Conservation (phyloP, 768 basidiomycete species). For the Phanerochaete carnosa region DNA sequence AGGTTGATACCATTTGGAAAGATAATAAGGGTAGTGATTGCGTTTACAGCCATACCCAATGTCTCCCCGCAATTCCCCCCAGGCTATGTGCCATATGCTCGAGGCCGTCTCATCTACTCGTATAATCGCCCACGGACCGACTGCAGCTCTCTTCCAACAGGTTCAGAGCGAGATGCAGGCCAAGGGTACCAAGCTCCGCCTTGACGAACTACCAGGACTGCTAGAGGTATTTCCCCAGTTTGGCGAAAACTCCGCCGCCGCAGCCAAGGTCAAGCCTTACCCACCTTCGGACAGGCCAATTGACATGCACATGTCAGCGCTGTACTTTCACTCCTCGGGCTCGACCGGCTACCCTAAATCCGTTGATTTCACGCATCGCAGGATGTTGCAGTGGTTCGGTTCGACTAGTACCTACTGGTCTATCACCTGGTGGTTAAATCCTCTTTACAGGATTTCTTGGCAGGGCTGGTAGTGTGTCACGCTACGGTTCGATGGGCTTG, state of each 20-base stretch:
- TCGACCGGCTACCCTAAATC: constrained; percentile 15
- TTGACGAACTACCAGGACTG: constrained; percentile 12
- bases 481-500: constrained; percentile 7
- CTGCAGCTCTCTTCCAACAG: constrained; percentile 28
- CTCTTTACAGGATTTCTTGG: neutral
- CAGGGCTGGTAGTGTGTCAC: neutral
- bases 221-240: constrained; percentile 12
- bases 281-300: neutral
- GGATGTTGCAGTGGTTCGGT: constrained; percentile 6
- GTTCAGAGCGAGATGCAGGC: constrained; percentile 23
- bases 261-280: neutral
- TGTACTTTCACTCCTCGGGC: constrained; percentile 13
- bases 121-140: constrained; percentile 16
- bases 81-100: constrained; percentile 4
- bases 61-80: constrained; percentile 8
- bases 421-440: neutral
- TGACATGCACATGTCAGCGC: neutral
- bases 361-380: neutral
- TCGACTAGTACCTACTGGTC: neutral
- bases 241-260: neutral
- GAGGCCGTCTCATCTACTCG: neutral
- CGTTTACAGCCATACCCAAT: constrained; percentile 17
- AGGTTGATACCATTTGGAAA: neutral
- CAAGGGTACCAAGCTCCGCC: neutral
- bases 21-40: neutral